Evolutionary conservation across 345 rosid genomes (phyloP), one percentile per base, ranked within the genome.

Genomic region (Melaleuca alternifolia): DNA sequence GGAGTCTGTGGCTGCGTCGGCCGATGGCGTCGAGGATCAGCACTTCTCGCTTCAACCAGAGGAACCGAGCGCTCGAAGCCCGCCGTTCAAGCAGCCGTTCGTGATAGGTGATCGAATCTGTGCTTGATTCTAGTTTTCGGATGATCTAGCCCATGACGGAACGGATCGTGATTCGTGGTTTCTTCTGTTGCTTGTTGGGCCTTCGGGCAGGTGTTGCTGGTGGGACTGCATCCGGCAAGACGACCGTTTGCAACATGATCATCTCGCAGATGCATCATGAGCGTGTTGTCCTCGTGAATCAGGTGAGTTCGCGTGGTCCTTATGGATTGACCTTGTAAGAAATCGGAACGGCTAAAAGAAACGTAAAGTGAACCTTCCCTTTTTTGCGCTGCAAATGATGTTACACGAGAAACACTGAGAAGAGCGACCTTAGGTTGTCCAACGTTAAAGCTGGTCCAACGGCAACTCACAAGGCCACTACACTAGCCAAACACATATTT

Each of bases 201-300:
- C 56, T 86, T 65, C 51, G 37, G 85, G 81, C 86, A 96, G 97
- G 98, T 84, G 99, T 97, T 84, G 96, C 96, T 50, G 97, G 98
- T 5, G 98, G 98, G 57, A 96, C 97, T 48, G 97, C 99, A 54
- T 97, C 98, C 4, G 98, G 98, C n/a, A 96, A 96, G 87, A 97
- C 98, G 26, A 97, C 97, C 6, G 97, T 97, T 10, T 96, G 99
- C 91, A 93, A 96, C 88, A 91, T 95, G 96, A 96, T 97, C n/a
- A 95, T 97, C 83, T 92, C 98, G n/a, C 97, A 94, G 90, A 95
- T 97, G 85, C 95, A 90, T 57, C 96, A 94, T 89, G 97, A 94
- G 84, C 92, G 97, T 6, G 98, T 96, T 52, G 94, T 94, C 79
- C 98, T 97, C 87, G 92, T 97, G 3, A 94, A 96, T 89, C 99